Evolutionary conservation across 352 stramenopile species (phyloP), one percentile per base, ranked within the genome.

Genomic region (Globisporangium rhizosaccharum): DNA sequence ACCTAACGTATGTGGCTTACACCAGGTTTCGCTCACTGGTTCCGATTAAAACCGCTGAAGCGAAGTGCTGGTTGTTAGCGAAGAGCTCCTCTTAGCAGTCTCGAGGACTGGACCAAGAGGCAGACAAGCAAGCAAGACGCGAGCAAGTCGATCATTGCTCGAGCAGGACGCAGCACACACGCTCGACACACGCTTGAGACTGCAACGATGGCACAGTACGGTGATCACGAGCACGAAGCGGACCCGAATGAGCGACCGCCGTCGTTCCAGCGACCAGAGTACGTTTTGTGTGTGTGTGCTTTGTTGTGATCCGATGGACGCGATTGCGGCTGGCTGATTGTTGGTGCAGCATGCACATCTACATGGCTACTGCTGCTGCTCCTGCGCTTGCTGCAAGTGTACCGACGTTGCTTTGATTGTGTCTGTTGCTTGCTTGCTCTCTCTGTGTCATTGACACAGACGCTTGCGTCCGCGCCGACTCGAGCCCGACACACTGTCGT

Each of bases 401-500:
- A 47, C 37, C 20, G 18, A 63, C 26, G 6, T 12, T 26, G 15
- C 25, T 10, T 48, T 51, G 23, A n/a, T 17, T 51, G 26, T 15
- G 12, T 56, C 36, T 53, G 48, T 41, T 26, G 30, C 28, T 51
- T 26, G 23, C 6, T 10, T 10, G 28, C 23, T 42, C 33, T 36
- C 30, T 47, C 7, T n/a, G 7, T 25, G 15, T 49, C 9, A 12
- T 51, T n/a, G 15, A 9, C 9, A 45, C 51, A 93, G 83, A 61
- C 81, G 81, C 53, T 23, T 91, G 54, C 79, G 84, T 30, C 84
- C 84, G 33, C 84, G 84, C 58, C 76, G 84, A 20, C 66, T 93
- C 11, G 84, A 93, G 68, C 72, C 77, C 0, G 82, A 91, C 65
- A 90, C 82, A 48, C 66, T 91, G 56, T 84, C 81, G n/a, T 91